Evolutionary conservation across 2,329 filamentous ascomycete species (phyloP).

Genomic region (Microdochium trichocladiopsis): DNA sequence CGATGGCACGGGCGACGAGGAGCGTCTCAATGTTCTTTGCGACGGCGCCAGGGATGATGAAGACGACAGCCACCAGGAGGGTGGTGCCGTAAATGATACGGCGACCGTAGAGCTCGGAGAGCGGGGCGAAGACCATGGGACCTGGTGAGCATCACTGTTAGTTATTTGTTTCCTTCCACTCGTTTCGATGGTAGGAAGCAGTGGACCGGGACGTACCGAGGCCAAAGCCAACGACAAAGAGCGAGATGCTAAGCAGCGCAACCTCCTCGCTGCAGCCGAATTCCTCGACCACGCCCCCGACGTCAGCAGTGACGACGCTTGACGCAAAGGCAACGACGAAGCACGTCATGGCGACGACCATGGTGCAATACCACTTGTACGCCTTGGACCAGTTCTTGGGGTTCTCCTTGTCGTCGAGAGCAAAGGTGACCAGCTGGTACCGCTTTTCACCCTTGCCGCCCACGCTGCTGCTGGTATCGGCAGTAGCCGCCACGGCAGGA

Average conservation of each 20-base stretch:
- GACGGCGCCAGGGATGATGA: constrained; percentile 74
- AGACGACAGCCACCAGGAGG: constrained; percentile 63
- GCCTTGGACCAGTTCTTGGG: constrained; percentile 80
- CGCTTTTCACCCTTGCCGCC: constrained; percentile 3
- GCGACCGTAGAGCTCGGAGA: constrained; percentile 70
- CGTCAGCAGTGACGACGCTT: constrained; percentile 71
- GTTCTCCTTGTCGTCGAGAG: constrained; percentile 64
- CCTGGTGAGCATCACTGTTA: constrained; percentile 31
- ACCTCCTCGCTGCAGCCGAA: constrained; percentile 69
- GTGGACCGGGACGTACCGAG: constrained; percentile 44
- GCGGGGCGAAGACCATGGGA: constrained; percentile 72
- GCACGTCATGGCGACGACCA: constrained; percentile 72
- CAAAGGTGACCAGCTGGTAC: constrained; percentile 62
- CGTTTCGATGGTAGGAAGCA: not conserved
- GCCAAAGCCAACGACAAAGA: constrained; percentile 80
- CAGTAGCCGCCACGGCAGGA: constrained; percentile 7
- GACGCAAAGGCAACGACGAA: constrained; percentile 68
- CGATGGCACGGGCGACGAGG: constrained; percentile 68
- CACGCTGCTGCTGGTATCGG: constrained; percentile 7
- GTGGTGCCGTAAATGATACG: constrained; percentile 65
- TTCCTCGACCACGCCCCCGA: constrained; percentile 53
- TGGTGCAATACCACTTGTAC: constrained; percentile 78
- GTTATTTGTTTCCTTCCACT: not conserved
- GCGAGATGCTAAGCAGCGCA: constrained; percentile 61
- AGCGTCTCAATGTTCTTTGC: constrained; percentile 70